Percentiles rank a stretch among this genome's conserved stretches.
Conservation (phyloP, 768 basidiomycete species). For the Pleurotus cornucopiae region DNA sequence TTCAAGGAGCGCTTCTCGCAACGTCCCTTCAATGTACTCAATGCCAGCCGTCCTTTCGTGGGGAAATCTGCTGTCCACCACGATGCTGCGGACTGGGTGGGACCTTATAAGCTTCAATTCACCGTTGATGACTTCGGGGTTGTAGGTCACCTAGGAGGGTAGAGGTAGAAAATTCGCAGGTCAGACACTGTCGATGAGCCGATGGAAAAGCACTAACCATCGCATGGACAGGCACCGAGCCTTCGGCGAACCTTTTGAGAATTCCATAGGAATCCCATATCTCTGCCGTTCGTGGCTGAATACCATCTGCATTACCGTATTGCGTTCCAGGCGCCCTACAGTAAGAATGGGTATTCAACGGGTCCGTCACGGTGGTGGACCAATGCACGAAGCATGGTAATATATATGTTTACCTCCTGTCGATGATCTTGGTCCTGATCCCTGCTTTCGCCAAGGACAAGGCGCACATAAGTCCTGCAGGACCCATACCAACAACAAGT, state of each 20-base stretch:
- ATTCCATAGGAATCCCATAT: conserved; percentile 16
- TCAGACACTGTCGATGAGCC: background rate
- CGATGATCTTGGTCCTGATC: conserved; percentile 20
- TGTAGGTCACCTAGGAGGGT: conserved; percentile 6
- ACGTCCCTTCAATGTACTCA: conserved; percentile 2
- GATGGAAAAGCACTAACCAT: background rate
- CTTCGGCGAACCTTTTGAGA: conserved; percentile 3
- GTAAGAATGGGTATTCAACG: background rate
- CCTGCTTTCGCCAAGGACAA: conserved; percentile 18
- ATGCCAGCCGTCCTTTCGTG: conserved; percentile 4
- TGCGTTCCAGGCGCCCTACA: background rate
- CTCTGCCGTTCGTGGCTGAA: conserved; percentile 18
- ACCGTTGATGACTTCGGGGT: background rate
- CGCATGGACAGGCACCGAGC: conserved; percentile 6
- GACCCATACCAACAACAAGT: conserved; percentile 35
- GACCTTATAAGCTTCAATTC: background rate
- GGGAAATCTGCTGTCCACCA: background rate
- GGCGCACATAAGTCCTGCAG: conserved; percentile 32
- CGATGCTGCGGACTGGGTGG: background rate
- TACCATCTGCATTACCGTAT: conserved; percentile 15
- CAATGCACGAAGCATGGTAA: background rate
- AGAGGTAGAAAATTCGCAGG: background rate
- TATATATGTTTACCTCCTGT: conserved; percentile 11
- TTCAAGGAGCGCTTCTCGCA: background rate
- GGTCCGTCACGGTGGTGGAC: background rate